Percentiles rank a stretch among this genome's conserved stretches.
Conservation (phyloP, 2,329 filamentous ascomycete species). For the Epichloe uncinata region DNA sequence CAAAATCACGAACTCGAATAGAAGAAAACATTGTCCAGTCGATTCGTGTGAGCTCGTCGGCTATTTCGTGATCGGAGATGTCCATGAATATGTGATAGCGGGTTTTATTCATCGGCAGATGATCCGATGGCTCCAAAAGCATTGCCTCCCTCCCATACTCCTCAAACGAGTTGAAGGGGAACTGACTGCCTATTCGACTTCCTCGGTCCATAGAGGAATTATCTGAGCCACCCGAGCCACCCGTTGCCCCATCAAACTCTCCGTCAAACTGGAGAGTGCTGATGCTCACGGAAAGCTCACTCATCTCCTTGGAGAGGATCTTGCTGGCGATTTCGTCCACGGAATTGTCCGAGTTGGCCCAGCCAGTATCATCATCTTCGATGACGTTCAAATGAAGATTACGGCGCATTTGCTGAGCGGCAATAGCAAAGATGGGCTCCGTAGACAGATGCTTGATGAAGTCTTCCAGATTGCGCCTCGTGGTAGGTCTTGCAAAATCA, state of each 20-base stretch:
- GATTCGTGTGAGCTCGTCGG: slow-evolving; percentile 83
- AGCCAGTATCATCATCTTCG: slow-evolving; percentile 84
- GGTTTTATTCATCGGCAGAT: slow-evolving; percentile 62
- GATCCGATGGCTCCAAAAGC: slow-evolving; percentile 55
- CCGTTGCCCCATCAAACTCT: slow-evolving; percentile 30
- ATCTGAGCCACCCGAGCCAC: slow-evolving; percentile 35
- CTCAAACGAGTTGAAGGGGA: slow-evolving; percentile 55
- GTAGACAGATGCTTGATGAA: slow-evolving; percentile 65
- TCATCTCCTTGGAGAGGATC: slow-evolving; percentile 25
- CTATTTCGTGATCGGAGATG: slow-evolving; percentile 70
- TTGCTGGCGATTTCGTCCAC: slow-evolving; percentile 22
- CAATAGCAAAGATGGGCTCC: slow-evolving; percentile 70
- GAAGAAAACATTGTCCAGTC: slow-evolving; percentile 98
- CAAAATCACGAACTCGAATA: slow-evolving; percentile 82
- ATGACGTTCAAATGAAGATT: slow-evolving; percentile 58
- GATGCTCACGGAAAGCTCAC: slow-evolving; percentile 27
- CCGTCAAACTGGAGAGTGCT: slow-evolving; percentile 36
- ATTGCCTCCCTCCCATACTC: slow-evolving; percentile 70
- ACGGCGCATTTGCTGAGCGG: slow-evolving; percentile 73
- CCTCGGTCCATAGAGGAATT: slow-evolving; percentile 27
- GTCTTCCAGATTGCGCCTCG: slow-evolving; percentile 55
- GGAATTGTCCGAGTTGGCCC: slow-evolving; percentile 67
- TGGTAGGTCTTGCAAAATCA: slow-evolving; percentile 73
- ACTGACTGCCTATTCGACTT: slow-evolving; percentile 27
- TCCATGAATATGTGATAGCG: slow-evolving; percentile 90